Evolutionary conservation across 208 protist genomes (phyloP), one percentile per base, ranked within the genome.

Genomic region (Phytomonas sp.): DNA sequence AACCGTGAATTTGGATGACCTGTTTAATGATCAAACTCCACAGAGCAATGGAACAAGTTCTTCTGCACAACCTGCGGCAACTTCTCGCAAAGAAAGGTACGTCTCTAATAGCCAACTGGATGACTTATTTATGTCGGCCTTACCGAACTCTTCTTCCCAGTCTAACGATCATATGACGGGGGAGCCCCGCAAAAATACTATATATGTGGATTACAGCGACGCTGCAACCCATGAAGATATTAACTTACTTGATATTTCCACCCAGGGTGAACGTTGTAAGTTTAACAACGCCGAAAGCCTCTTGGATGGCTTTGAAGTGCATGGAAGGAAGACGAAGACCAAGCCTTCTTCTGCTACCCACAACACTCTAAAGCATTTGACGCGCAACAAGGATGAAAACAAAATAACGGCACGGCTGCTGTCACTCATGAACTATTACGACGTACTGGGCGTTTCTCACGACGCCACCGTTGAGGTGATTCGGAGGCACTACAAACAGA

Each of bases 351-450:
- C 65, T 34, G 74, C 67, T 23, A 61, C 70, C 33, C 29, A 76
- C 26, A 65, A 84, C 63, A 86, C 74, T 53, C 71, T 89, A 67
- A 81, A 72, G 64, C 62, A 78, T 66, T 72, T 89, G 43, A 89
- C 84, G 30, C 80, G 79, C 53, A 89, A 89, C 72, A 83, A 82
- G 46, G 81, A 89, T 33, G 81, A 88, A 77, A 92, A 90, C 71
- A 81, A 83, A 62, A 84, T 93, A 32, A 78, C 80, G 28, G 85
- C 88, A 36, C 82, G 87, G 17, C 75, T 96, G 68, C 67, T 94
- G 63, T 80, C 85, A 36, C 69, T 95, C 66, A 95, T 96, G 90
- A 92, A 91, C 71, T 95, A 92, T 82, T 97, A 97, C 75, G 90
- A 95, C 60, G 78, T 97, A 11, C 79, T 97, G 0, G 90, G 89